Evolutionary conservation across 352 stramenopile genomes (phyloP), one percentile per base, ranked within the genome.

Genomic region (Phytophthora ohioensis): DNA sequence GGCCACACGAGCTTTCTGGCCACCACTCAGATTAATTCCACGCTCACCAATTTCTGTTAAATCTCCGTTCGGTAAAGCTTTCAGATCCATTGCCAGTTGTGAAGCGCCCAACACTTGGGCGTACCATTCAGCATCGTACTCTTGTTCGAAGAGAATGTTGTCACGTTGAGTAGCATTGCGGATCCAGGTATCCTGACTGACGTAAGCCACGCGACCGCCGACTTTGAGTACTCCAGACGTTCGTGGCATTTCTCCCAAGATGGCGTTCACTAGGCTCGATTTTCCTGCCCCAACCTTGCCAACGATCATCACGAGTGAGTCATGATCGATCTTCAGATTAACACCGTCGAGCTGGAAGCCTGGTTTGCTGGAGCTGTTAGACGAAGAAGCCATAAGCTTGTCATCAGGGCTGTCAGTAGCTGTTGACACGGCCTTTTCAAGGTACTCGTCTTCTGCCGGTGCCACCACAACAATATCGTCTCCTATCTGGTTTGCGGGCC

Each of bases 121-220:
- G 41, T 90, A 90, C 17, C 17, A 21, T 21, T 21, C 17, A 21
- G 17, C 17, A 21, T 21, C 17, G 17, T 21, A 21, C 17, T 64
- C 27, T 34, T 69, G 49, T 1, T 68, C 78, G 56, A 91, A 98
- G 7, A 97, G 69, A 49, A 98, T 97, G 67, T 98, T 98, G 9
- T 97, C 84, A 12, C 77, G 64, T 5, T 98, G 58, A 15, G 87
- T 97, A 7, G 81, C 67, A 63, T 98, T 97, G n/a, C 95, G 75
- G 64, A 99, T 98, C 89, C 91, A 99, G 12, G 93, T 73, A 34
- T 94, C 79, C 74, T 99, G 95, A 21, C 82, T 82, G 41, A 84
- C 91, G 73, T 97, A 98, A 30, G 92, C 84, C 2, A 89, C 30
- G 0, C 61, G 53, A 5, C 79, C 81, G 3, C 43, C 45, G 0